Evolutionary conservation across 768 basidiomycete genomes (phyloP).

Genomic region (Hydnomerulius pinastri): DNA sequence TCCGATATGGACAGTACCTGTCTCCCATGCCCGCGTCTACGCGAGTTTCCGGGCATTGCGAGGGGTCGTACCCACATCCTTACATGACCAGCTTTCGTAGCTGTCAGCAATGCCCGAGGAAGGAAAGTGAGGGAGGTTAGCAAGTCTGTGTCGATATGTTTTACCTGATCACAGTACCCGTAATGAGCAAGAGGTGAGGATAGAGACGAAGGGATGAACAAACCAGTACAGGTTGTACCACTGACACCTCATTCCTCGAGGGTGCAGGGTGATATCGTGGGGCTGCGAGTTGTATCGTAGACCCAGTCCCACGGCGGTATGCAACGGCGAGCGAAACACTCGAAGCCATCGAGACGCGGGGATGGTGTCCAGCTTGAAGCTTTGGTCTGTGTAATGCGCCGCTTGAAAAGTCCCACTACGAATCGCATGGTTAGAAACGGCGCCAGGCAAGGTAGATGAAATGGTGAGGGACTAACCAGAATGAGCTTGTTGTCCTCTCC

Average conservation of each 20-base stretch:
- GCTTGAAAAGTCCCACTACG: slow-evolving; percentile 94
- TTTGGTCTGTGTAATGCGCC: slow-evolving; percentile 90
- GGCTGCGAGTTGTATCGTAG: slow-evolving; percentile 54
- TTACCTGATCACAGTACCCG: slow-evolving; percentile 50
- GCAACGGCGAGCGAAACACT: slow-evolving; percentile 70
- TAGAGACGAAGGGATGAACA: slow-evolving; percentile 21
- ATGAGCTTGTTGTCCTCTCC: slow-evolving; percentile 97
- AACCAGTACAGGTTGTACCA: slow-evolving; percentile 89
- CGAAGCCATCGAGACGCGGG: slow-evolving; percentile 78
- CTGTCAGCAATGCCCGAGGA: slow-evolving; percentile 75
- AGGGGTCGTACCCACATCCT: slow-evolving; percentile 86
- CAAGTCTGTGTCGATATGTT: slow-evolving; percentile 79
- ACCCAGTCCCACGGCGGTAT: slow-evolving; percentile 59
- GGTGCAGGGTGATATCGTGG: slow-evolving; percentile 84
- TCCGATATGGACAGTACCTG: slow-evolving; percentile 34
- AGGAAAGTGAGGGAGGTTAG: slow-evolving; percentile 75
- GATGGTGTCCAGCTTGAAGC: slow-evolving; percentile 66
- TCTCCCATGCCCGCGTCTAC: slow-evolving; percentile 30
- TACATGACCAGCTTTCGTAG: slow-evolving; percentile 74
- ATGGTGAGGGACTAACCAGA: slow-evolving; percentile 51
- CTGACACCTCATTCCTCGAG: slow-evolving; percentile 85
- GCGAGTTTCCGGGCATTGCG: slow-evolving; percentile 33
- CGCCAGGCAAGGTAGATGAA: background rate
- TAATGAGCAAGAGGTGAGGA: background rate
- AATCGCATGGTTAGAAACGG: slow-evolving; percentile 1